A percentile compares a stretch with the other conserved stretches of the same genome.
phyloP scores from a whole-genome alignment of 1,284 basidiomycete species.

The Melampsora americana region DNA sequence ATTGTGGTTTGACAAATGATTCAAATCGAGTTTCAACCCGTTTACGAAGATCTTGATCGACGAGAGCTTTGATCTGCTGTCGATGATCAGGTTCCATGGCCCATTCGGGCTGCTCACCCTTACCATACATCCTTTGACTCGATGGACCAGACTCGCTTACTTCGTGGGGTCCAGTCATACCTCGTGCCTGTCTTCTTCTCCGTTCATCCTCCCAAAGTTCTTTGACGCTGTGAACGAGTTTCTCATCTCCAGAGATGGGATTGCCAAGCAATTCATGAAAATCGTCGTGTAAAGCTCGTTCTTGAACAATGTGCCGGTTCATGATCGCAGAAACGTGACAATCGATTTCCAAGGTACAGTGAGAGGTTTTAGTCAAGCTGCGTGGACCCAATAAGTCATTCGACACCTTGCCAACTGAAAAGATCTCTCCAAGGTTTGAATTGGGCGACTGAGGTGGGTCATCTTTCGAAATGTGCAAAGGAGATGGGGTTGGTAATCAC shows the following conservation, averaged over 20 bases:
- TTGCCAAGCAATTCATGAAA: constrained; percentile 63
- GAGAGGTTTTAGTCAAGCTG: constrained; percentile 59
- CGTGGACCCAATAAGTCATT: constrained; percentile 14
- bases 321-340: constrained; percentile 75
- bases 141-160: constrained; percentile 43
- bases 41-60: constrained; percentile 44
- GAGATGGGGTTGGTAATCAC: too few species aligned
- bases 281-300: constrained; percentile 72
- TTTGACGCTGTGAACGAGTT: constrained; percentile 78
- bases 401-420: constrained; percentile 28
- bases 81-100: constrained; percentile 37
- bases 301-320: constrained; percentile 68
- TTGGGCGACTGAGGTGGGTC: background rate
- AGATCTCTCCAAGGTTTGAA: constrained; percentile 5
- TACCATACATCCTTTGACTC: constrained; percentile 34
- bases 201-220: constrained; percentile 96
- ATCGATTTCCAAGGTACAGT: constrained; percentile 79
- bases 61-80: constrained; percentile 24
- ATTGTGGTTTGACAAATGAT: constrained; percentile 31
- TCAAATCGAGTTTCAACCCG: constrained; percentile 34
- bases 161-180: constrained; percentile 45
- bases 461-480: background rate
- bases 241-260: constrained; percentile 62
- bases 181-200: constrained; percentile 62
- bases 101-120: constrained; percentile 45